Evolutionary conservation across 202 grass and related monocot species (phyloP), one percentile per base, ranked within the genome.

Genomic region (Dendrocalamus latiflorus): DNA sequence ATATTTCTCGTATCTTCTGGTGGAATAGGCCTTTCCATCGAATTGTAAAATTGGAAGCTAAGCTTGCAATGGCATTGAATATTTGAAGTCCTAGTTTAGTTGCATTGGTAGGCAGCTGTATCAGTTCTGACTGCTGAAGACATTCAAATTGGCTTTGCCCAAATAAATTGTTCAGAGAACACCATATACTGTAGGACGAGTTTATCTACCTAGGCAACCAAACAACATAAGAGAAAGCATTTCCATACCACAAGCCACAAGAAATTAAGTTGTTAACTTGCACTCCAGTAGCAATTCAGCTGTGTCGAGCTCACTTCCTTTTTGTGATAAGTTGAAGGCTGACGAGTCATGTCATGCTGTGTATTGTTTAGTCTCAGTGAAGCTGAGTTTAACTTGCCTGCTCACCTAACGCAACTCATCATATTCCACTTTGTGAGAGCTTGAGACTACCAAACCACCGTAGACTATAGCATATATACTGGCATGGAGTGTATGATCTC

Each of bases 361-460:
- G 76, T 22, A 51, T 69, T 81, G 55, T 85, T 56, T 70, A 89
- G 70, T 61, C 62, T 85, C 13, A 60, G 62, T 80, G 86, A 88
- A 85, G 70, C 63, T 76, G 54, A 81, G 76, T 58, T 69, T 70
- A 80, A 81, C 56, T 89, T 85, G 82, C 54, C 82, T 71, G 70
- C 82, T 81, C 82, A 85, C 87, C 87, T 85, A 85, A 89, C 63
- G 20, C 56, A 48, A 76, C 76, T 75, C 65, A 59, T 84, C 68
- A 22, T 22, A 58, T 59, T 30, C 50, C 28, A 18, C 73, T 77
- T 26, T 36, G 12, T 68, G 49, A 74, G 68, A n/a, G 68, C 75
- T 79, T 79, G 68, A 79, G 24, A 82, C 68, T 74, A 88, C 81
- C 86, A 79, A 84, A 79, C 82, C 60, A 53, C 47, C 75, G 60